Evolutionary conservation across 805 yeast genomes (phyloP).

Genomic region (Ogataea ganodermae): DNA sequence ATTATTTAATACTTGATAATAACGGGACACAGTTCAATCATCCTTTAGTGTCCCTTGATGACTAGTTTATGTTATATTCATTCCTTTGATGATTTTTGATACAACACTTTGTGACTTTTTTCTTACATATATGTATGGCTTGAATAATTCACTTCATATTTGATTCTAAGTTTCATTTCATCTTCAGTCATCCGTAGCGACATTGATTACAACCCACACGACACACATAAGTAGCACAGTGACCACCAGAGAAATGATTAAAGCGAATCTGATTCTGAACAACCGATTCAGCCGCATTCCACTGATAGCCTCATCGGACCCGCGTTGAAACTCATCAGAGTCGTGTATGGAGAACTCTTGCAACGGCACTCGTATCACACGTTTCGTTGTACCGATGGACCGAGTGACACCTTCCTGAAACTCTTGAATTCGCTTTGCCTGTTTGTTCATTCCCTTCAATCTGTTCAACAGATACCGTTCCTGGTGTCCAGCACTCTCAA

Average conservation of each 20-base stretch:
- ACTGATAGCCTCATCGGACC: neutral
- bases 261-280: neutral
- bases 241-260: neutral
- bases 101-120: too few relatives aligned
- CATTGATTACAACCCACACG: neutral
- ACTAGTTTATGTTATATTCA: too few relatives aligned
- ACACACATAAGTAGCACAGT: neutral
- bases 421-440: neutral
- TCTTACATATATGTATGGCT: neutral
- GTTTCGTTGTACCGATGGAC: too few relatives aligned
- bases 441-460: neutral
- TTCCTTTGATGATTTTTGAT: constrained; percentile 21
- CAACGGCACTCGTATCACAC: neutral
- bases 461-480: neutral
- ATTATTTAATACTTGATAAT: constrained; percentile 49
- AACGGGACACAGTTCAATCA: neutral
- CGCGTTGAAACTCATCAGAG: neutral
- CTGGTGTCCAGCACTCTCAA: neutral
- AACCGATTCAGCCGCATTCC: neutral
- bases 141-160: neutral
- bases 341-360: constrained; percentile 3
- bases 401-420: neutral
- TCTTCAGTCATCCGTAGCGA: neutral
- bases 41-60: neutral
- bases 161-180: neutral